These are phyloP conservation scores for Backusella tuberculispora DNA, from an alignment of 192 early-diverging fungal species.

Conservation along the genomic window DNA sequence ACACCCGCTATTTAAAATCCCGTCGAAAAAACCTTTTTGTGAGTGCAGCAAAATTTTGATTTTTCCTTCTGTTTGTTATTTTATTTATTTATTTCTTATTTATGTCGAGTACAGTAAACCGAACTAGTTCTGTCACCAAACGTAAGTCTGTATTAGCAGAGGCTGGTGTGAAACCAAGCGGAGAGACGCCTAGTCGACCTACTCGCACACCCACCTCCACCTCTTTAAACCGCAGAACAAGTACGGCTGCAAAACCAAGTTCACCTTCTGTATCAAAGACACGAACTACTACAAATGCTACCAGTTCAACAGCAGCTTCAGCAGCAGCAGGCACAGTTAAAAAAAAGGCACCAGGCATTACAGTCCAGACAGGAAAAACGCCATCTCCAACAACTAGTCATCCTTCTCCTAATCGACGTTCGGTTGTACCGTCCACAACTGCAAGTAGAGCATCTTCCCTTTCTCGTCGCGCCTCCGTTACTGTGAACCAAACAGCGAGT, in stretches of 20 bases:
- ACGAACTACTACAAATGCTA: neutral
- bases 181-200: conserved; percentile 1
- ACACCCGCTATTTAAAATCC: neutral
- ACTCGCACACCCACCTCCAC: neutral
- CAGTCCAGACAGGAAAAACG: neutral
- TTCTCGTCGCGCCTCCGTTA: conserved; percentile 3
- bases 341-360: neutral
- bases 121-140: conserved; percentile 4
- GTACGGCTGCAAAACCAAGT: neutral
- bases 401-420: conserved; percentile 9
- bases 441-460: neutral
- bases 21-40: neutral
- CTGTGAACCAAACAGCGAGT: neutral
- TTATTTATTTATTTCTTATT: conserved; percentile 1
- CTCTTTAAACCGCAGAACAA: neutral
- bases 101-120: conserved; percentile 11
- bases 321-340: neutral
- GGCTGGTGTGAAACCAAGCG: neutral
- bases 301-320: neutral
- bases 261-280: conserved; percentile 16
- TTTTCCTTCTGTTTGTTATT: neutral
- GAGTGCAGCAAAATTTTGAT: neutral
- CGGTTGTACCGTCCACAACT: conserved; percentile 6
- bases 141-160: neutral
- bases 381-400: conserved; percentile 10